phyloP scores from a whole-genome alignment of 768 basidiomycete genomes.

The Rossbeevera mucosa region DNA sequence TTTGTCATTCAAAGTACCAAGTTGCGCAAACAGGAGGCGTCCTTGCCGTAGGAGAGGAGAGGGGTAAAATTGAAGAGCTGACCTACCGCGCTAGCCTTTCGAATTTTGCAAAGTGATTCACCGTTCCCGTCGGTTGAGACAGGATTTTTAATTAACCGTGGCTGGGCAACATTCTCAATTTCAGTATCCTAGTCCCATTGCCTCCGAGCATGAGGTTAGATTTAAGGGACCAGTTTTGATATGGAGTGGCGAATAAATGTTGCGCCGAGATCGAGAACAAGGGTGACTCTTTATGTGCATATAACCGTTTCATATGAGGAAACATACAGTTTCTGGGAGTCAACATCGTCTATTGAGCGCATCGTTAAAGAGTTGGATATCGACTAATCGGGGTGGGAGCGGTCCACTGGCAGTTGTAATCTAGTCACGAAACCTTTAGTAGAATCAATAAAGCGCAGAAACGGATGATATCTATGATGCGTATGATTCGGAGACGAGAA shows the following conservation, averaged over 20 bases:
- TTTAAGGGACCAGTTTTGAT: not conserved
- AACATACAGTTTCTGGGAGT: not conserved
- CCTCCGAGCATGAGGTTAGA: too few species aligned
- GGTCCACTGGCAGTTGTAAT: not conserved
- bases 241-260: not conserved
- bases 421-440: not conserved
- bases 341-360: not conserved
- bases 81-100: constrained; percentile 22
- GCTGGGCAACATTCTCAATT: too few species aligned
- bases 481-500: constrained; percentile 70
- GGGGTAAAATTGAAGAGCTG: constrained; percentile 60
- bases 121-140: constrained; percentile 40
- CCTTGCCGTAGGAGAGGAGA: constrained; percentile 50
- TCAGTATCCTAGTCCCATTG: too few species aligned
- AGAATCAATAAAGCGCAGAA: not conserved
- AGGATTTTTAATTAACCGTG: constrained; percentile 16
- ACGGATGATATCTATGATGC: constrained; percentile 29
- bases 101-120: constrained; percentile 17
- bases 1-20: constrained; percentile 48
- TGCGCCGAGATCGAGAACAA: not conserved
- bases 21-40: constrained; percentile 47
- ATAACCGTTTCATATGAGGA: not conserved
- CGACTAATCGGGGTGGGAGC: not conserved
- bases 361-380: not conserved
- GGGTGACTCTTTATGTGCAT: not conserved